Percentiles rank a stretch among this genome's conserved stretches.
Conservation (phyloP, 805 yeast genomes). For the Henningerozyma blattae region DNA sequence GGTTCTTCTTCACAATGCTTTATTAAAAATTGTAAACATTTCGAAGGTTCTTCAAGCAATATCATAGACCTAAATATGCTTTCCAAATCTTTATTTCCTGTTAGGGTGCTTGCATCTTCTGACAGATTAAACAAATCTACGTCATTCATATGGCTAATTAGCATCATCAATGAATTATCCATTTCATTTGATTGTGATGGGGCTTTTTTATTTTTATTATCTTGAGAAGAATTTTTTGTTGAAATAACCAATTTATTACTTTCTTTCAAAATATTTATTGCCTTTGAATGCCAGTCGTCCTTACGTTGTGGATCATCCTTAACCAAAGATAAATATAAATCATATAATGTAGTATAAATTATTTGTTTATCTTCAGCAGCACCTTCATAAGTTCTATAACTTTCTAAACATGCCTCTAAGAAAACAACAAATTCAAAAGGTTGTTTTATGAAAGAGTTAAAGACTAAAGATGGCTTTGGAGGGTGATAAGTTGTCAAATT, state of each 20-base stretch:
- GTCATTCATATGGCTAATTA: constrained; percentile 31
- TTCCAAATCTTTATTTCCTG: constrained; percentile 1
- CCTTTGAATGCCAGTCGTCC: constrained; percentile 54
- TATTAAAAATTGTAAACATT: constrained; percentile 44
- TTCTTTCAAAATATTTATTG: constrained; percentile 36
- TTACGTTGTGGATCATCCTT: constrained; percentile 27
- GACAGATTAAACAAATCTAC: constrained; percentile 30
- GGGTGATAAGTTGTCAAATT: constrained; percentile 65
- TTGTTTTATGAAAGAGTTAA: constrained; percentile 75
- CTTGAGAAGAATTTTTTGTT: constrained; percentile 25
- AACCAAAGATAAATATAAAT: constrained; percentile 61
- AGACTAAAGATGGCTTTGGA: constrained; percentile 79
- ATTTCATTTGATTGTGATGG: constrained; percentile 3
- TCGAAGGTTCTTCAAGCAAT: constrained; percentile 43
- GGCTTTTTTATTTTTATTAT: constrained; percentile 4
- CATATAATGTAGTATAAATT: constrained; percentile 66
- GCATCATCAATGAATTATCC: constrained; percentile 23
- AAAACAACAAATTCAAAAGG: constrained; percentile 85
- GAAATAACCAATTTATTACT: constrained; percentile 42
- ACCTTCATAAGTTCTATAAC: constrained; percentile 69
- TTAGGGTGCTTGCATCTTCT: constrained; percentile 18
- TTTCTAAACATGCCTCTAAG: constrained; percentile 78
- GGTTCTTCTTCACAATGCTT: constrained; percentile 53
- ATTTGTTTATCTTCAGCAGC: constrained; percentile 54
- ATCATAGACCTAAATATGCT: constrained; percentile 49